phyloP scores from a whole-genome alignment of 768 basidiomycete genomes.

The Tephrocybe sp. region DNA sequence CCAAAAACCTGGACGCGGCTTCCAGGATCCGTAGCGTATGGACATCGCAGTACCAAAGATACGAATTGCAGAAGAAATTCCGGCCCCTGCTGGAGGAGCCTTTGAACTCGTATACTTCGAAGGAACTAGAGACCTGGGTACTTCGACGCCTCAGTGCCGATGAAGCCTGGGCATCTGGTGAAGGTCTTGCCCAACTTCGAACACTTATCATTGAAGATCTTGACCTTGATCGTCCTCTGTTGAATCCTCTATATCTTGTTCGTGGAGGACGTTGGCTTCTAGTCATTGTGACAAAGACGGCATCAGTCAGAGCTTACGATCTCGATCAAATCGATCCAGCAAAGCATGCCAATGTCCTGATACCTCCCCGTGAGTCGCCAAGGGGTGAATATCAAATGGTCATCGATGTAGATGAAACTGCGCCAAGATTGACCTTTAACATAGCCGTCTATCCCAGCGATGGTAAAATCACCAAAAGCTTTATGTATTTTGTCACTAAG shows the following conservation, averaged over 20 bases:
- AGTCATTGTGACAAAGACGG: neutral
- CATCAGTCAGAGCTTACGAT: neutral
- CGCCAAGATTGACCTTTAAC: neutral
- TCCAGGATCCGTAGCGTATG: neutral
- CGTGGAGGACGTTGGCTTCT: neutral
- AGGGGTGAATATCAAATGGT: neutral
- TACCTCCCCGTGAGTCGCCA: neutral
- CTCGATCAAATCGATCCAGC: neutral
- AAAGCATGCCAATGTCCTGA: neutral
- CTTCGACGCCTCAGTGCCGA: neutral
- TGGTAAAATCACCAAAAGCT: too few relatives aligned
- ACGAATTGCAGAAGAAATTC: neutral
- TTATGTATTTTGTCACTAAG: too few relatives aligned
- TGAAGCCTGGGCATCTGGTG: neutral
- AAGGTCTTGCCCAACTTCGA: neutral
- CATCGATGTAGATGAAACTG: neutral
- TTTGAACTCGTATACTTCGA: neutral
- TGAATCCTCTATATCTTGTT: neutral
- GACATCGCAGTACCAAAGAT: constrained; percentile 1
- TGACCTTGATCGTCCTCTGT: neutral
- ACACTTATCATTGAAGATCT: neutral
- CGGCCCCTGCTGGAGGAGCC: constrained; percentile 1
- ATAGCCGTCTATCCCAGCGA: neutral
- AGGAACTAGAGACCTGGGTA: constrained; percentile 2
- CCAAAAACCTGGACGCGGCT: neutral